phyloP scores from a whole-genome alignment of 768 basidiomycete species.

The Lentinus tigrinus region DNA sequence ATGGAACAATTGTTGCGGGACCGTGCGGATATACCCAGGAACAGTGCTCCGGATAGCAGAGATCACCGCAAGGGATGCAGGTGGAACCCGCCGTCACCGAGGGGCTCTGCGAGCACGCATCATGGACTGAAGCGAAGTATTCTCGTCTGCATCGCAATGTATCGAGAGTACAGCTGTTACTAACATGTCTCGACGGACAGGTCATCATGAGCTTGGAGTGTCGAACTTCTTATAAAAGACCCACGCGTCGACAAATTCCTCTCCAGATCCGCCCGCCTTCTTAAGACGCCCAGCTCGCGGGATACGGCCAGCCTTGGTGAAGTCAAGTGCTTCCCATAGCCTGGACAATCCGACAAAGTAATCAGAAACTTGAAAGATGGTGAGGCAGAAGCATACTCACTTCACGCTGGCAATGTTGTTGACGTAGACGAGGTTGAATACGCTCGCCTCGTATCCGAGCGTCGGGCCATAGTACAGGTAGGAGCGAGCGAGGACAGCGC shows the following conservation, averaged over 20 bases:
- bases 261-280: constrained; percentile 63
- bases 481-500: constrained; percentile 68
- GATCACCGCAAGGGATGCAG: too few relatives aligned
- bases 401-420: constrained; percentile 76
- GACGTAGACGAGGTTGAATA: constrained; percentile 91
- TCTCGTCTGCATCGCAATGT: too few relatives aligned
- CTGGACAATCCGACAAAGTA: constrained; percentile 29
- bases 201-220: background rate
- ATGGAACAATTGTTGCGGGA: too few relatives aligned
- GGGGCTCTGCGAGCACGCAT: too few relatives aligned
- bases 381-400: constrained; percentile 35
- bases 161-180: too few relatives aligned
- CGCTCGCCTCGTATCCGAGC: constrained; percentile 73
- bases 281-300: constrained; percentile 73
- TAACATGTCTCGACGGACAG: too few relatives aligned
- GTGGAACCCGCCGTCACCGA: too few relatives aligned
- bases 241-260: constrained; percentile 88
- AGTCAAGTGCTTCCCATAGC: constrained; percentile 84
- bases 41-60: too few relatives aligned
- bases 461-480: constrained; percentile 80
- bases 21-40: too few relatives aligned
- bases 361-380: background rate
- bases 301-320: constrained; percentile 75
- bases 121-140: too few relatives aligned
- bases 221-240: constrained; percentile 80